Percentiles rank a stretch among this genome's conserved stretches.
phyloP scores from a whole-genome alignment of 495 filamentous ascomycete genomes.

The Talaromyces nanjingensis region DNA sequence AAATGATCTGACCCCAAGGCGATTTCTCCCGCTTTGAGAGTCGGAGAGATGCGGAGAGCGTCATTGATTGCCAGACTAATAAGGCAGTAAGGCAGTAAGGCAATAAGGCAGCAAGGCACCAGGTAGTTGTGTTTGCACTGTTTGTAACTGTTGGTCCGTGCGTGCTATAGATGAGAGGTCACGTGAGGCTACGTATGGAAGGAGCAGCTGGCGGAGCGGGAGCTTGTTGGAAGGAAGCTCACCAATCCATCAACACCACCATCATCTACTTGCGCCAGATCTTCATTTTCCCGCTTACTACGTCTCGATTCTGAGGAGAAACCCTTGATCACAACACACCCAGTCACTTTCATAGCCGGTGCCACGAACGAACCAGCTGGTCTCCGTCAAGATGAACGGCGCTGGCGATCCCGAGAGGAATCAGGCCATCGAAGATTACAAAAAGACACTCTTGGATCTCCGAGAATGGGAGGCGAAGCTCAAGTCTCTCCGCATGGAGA shows the following conservation, averaged over 20 bases:
- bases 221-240: constrained; percentile 7
- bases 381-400: constrained; percentile 38
- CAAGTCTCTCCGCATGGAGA: constrained; percentile 82
- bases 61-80: no score
- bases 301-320: neutral
- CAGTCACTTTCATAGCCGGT: neutral
- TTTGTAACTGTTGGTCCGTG: neutral
- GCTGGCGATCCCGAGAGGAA: constrained; percentile 61
- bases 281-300: neutral
- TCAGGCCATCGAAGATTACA: constrained; percentile 81
- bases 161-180: neutral
- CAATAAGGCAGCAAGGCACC: neutral
- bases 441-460: constrained; percentile 87
- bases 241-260: neutral
- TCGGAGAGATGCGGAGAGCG: constrained; percentile 10
- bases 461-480: constrained; percentile 98
- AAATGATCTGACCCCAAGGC: neutral
- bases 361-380: constrained; percentile 3
- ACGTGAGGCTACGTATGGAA: constrained; percentile 5
- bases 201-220: constrained; percentile 3
- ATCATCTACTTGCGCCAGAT: neutral
- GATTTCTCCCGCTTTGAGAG: constrained; percentile 6
- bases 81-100: neutral
- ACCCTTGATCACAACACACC: neutral
- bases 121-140: neutral